Evolutionary conservation across 2,329 filamentous ascomycete genomes (phyloP).

Genomic region (Didymella segeticola): DNA sequence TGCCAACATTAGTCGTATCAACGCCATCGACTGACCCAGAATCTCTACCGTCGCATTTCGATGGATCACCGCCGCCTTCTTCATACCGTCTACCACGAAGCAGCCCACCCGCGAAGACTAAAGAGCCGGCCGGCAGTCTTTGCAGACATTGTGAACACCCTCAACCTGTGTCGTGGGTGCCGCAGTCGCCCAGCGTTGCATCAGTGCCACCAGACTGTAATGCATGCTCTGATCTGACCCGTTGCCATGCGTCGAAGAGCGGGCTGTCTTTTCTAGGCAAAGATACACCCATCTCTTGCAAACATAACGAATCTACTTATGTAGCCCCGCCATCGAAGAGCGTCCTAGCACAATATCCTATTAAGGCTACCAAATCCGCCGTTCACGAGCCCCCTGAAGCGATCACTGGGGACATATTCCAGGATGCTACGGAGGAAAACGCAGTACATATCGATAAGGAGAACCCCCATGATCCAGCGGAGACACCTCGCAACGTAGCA

Average conservation of each 20-base stretch:
- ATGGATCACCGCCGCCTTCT: slow-evolving; percentile 7
- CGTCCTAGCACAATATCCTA: not conserved
- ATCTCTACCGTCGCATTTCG: slow-evolving; percentile 1
- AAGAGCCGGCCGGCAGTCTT: not conserved
- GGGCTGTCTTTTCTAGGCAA: not conserved
- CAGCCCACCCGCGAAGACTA: not conserved
- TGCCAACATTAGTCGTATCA: not conserved
- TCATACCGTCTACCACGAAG: not conserved
- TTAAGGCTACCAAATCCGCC: not conserved
- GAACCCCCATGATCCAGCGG: not conserved
- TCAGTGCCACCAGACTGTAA: not conserved
- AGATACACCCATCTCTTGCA: not conserved
- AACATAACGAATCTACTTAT: not conserved
- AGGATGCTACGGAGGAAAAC: not conserved
- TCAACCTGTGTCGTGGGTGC: not conserved
- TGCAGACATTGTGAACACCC: not conserved
- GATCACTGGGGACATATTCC: too few species aligned
- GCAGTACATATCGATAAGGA: not conserved
- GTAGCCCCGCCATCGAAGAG: not conserved
- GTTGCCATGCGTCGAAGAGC: not conserved
- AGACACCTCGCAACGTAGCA: not conserved
- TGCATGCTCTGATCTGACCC: not conserved
- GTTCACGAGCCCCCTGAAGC: not conserved
- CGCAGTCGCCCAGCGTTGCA: not conserved
- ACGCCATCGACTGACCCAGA: not conserved